phyloP scores from a whole-genome alignment of 305 asterid species.

The Ilex paraguariensis region DNA sequence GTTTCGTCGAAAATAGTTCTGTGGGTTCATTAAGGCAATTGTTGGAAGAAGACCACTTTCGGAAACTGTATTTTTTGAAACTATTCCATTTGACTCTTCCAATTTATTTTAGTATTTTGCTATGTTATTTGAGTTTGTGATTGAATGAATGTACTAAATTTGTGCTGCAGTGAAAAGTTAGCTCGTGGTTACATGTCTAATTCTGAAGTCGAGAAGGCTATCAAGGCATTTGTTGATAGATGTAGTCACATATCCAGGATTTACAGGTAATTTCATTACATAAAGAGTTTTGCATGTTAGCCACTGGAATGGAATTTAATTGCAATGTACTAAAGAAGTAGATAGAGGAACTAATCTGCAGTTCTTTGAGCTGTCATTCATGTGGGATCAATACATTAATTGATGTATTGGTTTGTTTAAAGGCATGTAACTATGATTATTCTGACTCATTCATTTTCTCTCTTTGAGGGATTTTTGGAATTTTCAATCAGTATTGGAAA shows the following conservation, averaged over 20 bases:
- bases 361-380: too few species aligned
- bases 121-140: conserved; percentile 1
- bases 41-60: conserved; percentile 45
- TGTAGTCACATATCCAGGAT: conserved; percentile 75
- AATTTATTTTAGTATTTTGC: neutral
- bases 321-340: too few species aligned
- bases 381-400: too few species aligned
- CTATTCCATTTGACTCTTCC: neutral
- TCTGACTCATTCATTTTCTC: conserved; percentile 42
- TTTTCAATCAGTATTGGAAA: conserved; percentile 73
- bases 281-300: too few species aligned
- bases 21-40: conserved; percentile 49
- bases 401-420: neutral
- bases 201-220: conserved; percentile 73
- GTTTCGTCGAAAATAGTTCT: conserved; percentile 25
- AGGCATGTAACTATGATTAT: neutral
- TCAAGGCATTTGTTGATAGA: conserved; percentile 52
- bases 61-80: conserved; percentile 48
- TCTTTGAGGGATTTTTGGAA: conserved; percentile 43
- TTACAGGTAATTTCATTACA: conserved; percentile 53
- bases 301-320: neutral
- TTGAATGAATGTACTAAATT: conserved; percentile 2
- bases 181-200: conserved; percentile 89
- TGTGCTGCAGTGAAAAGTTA: conserved; percentile 55
- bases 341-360: neutral